Evolutionary conservation across 83 land plant species (phyloP).

Genomic region (Picea mariana): DNA sequence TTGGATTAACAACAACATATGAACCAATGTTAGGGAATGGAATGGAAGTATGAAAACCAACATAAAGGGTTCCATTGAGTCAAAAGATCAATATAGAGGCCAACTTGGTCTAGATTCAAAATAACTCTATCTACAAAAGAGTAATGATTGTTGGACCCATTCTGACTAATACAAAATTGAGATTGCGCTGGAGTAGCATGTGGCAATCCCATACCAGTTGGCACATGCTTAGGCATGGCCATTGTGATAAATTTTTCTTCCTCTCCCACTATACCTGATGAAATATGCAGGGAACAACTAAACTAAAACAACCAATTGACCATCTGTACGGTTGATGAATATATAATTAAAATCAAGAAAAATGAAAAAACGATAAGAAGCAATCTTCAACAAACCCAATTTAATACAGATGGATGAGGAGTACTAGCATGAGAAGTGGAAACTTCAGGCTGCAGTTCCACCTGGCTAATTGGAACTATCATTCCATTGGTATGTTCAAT

Average conservation of each 20-base stretch:
- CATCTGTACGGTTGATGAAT: neutral
- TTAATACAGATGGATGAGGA: conserved; percentile 1
- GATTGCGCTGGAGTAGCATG: conserved; percentile 43
- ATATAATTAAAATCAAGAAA: neutral
- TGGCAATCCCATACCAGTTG: too few relatives aligned
- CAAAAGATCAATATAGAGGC: too few relatives aligned
- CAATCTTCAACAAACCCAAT: conserved; percentile 43
- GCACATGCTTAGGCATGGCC: conserved; percentile 25
- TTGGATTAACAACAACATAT: conserved; percentile 21
- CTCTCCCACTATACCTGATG: conserved; percentile 55
- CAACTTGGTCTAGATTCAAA: neutral
- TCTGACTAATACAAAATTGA: conserved; percentile 70
- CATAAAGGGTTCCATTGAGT: too few relatives aligned
- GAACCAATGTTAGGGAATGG: too few relatives aligned
- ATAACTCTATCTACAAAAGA: neutral
- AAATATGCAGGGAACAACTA: conserved; percentile 36
- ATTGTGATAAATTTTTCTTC: conserved; percentile 66
- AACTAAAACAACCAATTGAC: conserved; percentile 27
- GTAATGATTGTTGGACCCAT: conserved; percentile 11
- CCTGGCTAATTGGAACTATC: too few relatives aligned
- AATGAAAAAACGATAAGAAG: neutral
- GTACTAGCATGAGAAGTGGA: too few relatives aligned
- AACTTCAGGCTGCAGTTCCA: too few relatives aligned
- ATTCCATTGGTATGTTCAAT: too few relatives aligned
- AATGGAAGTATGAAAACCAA: too few relatives aligned